Evolutionary conservation across 2,329 filamentous ascomycete species (phyloP), one percentile per base, ranked within the genome.

Genomic region (Hysterium pulicare): DNA sequence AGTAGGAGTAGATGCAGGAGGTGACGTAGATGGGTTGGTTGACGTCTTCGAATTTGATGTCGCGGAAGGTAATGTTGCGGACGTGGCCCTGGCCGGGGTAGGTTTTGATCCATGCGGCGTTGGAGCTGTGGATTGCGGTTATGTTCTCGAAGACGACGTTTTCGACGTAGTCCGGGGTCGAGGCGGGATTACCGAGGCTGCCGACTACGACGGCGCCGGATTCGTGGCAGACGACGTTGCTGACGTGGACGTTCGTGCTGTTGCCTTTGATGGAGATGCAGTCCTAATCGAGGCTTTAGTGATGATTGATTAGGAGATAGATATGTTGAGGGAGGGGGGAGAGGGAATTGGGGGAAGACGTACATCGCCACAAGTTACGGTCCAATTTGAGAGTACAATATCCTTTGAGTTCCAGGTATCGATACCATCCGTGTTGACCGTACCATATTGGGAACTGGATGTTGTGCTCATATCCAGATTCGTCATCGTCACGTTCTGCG

Each of bases 251-350:
- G 44, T 81, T 76, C 17, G 72, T 73, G 6, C 75, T 77, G 53
- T 82, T 82, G 6, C 77, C 74, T 58, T 82, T 82, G 5, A 78
- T 75, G 1, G 76, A 79, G 64, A 82, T 80, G 57, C 78, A 82
- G 57, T 82, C 79, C 45, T 81, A 3, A 20, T 23, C 5, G n/a
- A n/a, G n/a, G n/a, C n/a, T n/a, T n/a, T n/a, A n/a, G n/a, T n/a
- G n/a, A n/a, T n/a, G n/a, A n/a, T n/a, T 37, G 11, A 9, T 20
- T 15, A 11, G 17, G 13, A 58, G 71, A 74, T 2, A 71, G 13
- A 16, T 24, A 66, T 20, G 75, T 71, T 43, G 72, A 21, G 20
- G 10, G 34, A 21, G 13, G 20, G 21, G 17, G 11, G 13, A 37
- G 33, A n/a, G n/a, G 16, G 23, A 15, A 7, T 19, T 16, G 13